Conservation (phyloP, 2,329 filamentous ascomycete species). For the Phaeosphaeriaceae sp. region DNA sequence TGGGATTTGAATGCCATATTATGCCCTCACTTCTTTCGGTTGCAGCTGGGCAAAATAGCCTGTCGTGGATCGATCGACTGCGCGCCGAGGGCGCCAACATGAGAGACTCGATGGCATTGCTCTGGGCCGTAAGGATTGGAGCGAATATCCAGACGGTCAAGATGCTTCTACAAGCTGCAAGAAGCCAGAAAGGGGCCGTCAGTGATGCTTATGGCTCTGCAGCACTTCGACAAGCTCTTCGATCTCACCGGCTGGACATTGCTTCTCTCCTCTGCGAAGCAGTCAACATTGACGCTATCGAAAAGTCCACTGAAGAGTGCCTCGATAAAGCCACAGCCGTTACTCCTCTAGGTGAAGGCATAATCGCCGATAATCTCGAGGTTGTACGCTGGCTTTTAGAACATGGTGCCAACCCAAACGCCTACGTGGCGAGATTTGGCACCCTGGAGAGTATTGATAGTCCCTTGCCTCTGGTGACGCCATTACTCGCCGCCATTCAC, state of each 20-base stretch:
- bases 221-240: conserved; percentile 1
- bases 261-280: background rate
- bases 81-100: background rate
- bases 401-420: background rate
- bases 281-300: background rate
- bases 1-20: too few relatives aligned
- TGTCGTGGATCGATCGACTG: background rate
- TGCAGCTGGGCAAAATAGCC: background rate
- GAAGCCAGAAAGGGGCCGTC: background rate
- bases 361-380: background rate
- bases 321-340: background rate
- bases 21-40: background rate
- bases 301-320: background rate
- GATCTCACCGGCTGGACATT: background rate
- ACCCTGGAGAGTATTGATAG: background rate
- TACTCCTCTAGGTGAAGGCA: background rate
- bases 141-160: background rate
- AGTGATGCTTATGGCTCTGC: background rate
- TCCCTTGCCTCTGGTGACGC: background rate
- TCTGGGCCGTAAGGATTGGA: background rate
- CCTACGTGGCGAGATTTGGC: background rate
- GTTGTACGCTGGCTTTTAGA: background rate
- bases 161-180: background rate
- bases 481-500: background rate
- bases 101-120: background rate